A percentile compares a stretch with the other conserved stretches of the same genome.
phyloP scores from a whole-genome alignment of 371 early-diverging fungal species.

The Mucor velutinosus region DNA sequence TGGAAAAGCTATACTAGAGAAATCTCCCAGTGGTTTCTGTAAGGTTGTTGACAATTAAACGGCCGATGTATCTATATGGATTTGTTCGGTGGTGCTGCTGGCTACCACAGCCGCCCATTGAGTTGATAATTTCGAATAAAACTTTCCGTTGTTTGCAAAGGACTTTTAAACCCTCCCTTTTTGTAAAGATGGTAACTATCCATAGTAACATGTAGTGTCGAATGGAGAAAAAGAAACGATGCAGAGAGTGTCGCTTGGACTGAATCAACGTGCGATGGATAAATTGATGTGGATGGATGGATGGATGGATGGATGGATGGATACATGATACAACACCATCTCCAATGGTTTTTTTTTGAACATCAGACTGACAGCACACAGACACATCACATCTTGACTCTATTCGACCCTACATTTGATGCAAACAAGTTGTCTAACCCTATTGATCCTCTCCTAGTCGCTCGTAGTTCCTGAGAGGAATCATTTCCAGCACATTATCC shows the following conservation, averaged over 20 bases:
- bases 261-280: not conserved
- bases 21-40: constrained; percentile 41
- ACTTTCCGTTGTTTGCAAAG: not conserved
- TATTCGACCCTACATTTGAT: not conserved
- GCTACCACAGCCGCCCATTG: not conserved
- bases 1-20: constrained; percentile 30
- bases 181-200: not conserved
- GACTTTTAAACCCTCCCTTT: constrained; percentile 2
- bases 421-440: not conserved
- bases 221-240: not conserved
- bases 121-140: not conserved
- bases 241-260: not conserved
- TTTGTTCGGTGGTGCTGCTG: not conserved
- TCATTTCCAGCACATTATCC: constrained; percentile 97
- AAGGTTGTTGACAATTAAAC: constrained; percentile 29
- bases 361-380: not conserved
- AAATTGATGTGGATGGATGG: not conserved
- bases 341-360: not conserved
- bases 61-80: not conserved
- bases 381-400: not conserved
- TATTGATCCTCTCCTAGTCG: constrained; percentile 58
- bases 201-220: not conserved
- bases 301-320: not conserved
- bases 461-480: constrained; percentile 87
- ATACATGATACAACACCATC: not conserved